Evolutionary conservation across 164 flowering plant species (phyloP).

Genomic region (Vitis rotundifolia): DNA sequence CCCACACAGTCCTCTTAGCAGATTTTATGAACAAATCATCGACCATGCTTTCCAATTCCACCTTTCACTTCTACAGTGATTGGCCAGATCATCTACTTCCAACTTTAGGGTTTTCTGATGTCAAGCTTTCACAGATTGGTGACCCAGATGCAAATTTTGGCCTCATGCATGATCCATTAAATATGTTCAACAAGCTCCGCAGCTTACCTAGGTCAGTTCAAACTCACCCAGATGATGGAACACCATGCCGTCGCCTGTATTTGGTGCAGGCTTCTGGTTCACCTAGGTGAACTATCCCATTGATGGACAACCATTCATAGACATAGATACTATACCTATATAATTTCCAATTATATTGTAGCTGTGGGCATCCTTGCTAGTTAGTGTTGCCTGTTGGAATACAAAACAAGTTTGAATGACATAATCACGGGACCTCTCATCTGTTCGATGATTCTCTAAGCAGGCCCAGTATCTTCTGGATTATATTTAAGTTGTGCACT

Average conservation of each 20-base stretch:
- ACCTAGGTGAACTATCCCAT: slow-evolving; percentile 36
- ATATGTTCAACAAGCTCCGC: slow-evolving; percentile 82
- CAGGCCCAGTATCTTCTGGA: too few species aligned
- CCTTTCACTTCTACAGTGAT: slow-evolving; percentile 79
- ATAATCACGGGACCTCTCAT: too few species aligned
- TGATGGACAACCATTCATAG: slow-evolving; percentile 14
- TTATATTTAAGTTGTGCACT: too few species aligned
- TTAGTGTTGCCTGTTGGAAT: too few species aligned
- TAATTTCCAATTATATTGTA: too few species aligned
- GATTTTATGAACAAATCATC: slow-evolving; percentile 91
- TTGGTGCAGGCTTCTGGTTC: slow-evolving; percentile 81
- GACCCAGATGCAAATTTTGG: slow-evolving; percentile 94
- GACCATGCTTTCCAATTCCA: slow-evolving; percentile 55
- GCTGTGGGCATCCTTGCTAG: too few species aligned
- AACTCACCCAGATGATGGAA: slow-evolving; percentile 81
- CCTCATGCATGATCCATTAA: slow-evolving; percentile 69
- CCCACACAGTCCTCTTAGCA: slow-evolving; percentile 74
- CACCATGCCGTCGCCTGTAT: slow-evolving; percentile 79
- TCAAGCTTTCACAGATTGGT: slow-evolving; percentile 81
- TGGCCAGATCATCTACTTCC: slow-evolving; percentile 92
- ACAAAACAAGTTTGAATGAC: too few species aligned
- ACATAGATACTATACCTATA: neutral
- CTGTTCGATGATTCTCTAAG: too few species aligned
- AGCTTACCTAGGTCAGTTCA: slow-evolving; percentile 72
- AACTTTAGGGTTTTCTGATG: slow-evolving; percentile 78